Evolutionary conservation across 345 rosid genomes (phyloP), one percentile per base, ranked within the genome.

Genomic region (Hypericum perforatum): DNA sequence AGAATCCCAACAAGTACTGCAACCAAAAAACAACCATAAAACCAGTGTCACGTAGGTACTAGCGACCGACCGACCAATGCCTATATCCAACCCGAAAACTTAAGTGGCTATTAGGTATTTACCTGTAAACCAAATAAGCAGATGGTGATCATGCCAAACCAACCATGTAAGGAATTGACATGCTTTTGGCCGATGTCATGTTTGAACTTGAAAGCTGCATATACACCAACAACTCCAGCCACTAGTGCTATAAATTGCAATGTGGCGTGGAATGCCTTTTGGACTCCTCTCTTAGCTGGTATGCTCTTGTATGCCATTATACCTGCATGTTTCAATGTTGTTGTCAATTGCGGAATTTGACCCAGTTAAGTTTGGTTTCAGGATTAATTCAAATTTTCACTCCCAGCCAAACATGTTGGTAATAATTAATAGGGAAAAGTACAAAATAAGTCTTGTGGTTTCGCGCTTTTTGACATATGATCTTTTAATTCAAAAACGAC

Each of bases 101-200:
- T 22, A 22, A 22, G 32, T 22, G 32, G 9, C 22, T 3, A 3
- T 36, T 40, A 9, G 12, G n/a, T 7, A 43, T 7, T 47, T 61
- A 70, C 86, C 84, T 81, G 82, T 10, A 76, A 45, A 39, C 67
- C 77, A 49, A 56, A 65, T 4, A 79, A 52, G 70, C 66, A 70
- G 76, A 79, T 63, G 68, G 89, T 58, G 36, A 55, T 45, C 16
- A 82, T 69, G 57, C 85, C 89, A 0, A 82, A 57, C 85, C 85
- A 79, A 38, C 79, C 72, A 47, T 78, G 89, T 41, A 78, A 56
- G 45, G 73, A 59, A 12, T 43, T 44, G 67, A 78, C 41, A 16
- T 76, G 60, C 13, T 63, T 22, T 32, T 8, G 38, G n/a, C 29
- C 47, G 7, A 6, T 0, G 39, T 76, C 78, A 7, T 78, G 22